Percentiles rank a stretch among this genome's conserved stretches.
phyloP scores from a whole-genome alignment of 225 moss, liverwort and hornwort species.

The Polytrichum commune region DNA sequence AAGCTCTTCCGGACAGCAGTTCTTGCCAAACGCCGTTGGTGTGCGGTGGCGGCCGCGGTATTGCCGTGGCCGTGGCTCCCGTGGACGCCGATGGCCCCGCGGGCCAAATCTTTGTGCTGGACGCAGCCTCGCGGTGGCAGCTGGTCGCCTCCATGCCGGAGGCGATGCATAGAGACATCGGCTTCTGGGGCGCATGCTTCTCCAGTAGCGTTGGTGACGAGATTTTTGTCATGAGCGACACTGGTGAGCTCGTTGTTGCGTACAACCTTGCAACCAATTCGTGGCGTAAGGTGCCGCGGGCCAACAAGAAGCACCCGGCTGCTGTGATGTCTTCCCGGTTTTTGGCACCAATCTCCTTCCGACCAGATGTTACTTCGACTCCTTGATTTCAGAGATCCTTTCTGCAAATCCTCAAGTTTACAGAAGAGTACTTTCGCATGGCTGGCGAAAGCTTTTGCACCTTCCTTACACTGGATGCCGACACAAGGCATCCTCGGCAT shows the following conservation, averaged over 20 bases:
- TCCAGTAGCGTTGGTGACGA: conserved; percentile 7
- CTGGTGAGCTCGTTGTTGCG: conserved; percentile 30
- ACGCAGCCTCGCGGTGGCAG: conserved; percentile 25
- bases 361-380: background rate
- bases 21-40: conserved; percentile 34
- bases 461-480: too few relatives aligned
- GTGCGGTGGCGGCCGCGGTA: conserved; percentile 12
- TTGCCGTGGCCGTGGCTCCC: conserved; percentile 41
- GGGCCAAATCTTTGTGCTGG: conserved; percentile 31
- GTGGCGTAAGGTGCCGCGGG: background rate
- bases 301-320: background rate
- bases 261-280: conserved; percentile 17
- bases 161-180: conserved; percentile 31
- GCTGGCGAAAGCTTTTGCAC: too few relatives aligned
- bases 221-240: conserved; percentile 32
- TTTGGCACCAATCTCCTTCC: conserved; percentile 3
- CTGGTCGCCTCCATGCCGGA: conserved; percentile 47
- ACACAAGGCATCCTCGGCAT: too few relatives aligned
- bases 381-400: background rate
- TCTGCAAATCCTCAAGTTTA: too few relatives aligned
- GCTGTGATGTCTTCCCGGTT: background rate
- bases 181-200: conserved; percentile 41
- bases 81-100: conserved; percentile 48
- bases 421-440: too few relatives aligned
- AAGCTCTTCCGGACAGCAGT: conserved; percentile 34